Evolutionary conservation across 208 protist genomes (phyloP).

Genomic region (Acanthamoeba polyphaga): DNA sequence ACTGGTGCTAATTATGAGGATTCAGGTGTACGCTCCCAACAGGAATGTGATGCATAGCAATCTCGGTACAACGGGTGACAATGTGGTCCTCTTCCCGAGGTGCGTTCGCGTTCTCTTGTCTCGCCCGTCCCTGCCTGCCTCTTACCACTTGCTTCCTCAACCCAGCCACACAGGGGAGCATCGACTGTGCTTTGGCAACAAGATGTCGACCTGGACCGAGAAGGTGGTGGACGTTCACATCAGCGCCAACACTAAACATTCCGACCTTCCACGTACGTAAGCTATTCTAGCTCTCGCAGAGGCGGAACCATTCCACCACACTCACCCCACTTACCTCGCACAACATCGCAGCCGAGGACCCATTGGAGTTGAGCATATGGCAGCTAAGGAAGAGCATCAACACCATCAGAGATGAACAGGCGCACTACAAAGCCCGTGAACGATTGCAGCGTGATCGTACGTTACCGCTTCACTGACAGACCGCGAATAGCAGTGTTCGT

Average conservation of each 20-base stretch:
- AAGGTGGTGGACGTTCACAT: conserved; percentile 40
- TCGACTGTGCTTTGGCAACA: conserved; percentile 2
- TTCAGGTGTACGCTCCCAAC: conserved; percentile 1
- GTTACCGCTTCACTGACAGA: not conserved
- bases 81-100: conserved; percentile 9
- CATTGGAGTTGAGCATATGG: not conserved
- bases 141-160: too few species aligned
- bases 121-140: too few species aligned
- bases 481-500: not conserved
- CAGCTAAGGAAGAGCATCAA: not conserved
- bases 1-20: not conserved
- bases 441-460: conserved; percentile 14
- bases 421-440: not conserved
- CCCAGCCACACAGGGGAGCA: not conserved
- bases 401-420: not conserved
- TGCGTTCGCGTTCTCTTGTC: too few species aligned
- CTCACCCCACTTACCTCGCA: not conserved
- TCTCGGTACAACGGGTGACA: not conserved
- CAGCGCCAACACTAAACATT: not conserved
- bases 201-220: not conserved
- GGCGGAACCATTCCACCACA: too few species aligned
- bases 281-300: too few species aligned
- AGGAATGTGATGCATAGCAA: not conserved
- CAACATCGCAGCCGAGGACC: not conserved
- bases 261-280: not conserved